A percentile compares a stretch with the other conserved stretches of the same genome.
These are phyloP conservation scores for Psidium friedrichsthalianum DNA, from an alignment of 345 rosid species.

Conservation along the genomic window DNA sequence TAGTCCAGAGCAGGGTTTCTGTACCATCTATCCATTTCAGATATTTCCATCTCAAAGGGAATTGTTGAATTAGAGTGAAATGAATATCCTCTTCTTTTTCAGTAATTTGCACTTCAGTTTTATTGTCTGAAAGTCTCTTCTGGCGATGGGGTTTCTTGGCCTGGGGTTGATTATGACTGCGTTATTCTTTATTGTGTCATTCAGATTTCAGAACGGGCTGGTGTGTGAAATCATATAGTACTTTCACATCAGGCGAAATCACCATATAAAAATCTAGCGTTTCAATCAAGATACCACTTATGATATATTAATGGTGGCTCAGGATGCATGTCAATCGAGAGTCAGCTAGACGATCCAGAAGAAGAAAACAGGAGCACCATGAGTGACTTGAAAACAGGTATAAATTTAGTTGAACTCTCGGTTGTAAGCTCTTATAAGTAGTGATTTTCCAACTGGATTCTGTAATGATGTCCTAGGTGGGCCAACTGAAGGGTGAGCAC, in stretches of 20 bases:
- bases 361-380: constrained; percentile 83
- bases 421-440: not conserved
- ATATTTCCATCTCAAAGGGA: not conserved
- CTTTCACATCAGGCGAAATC: not conserved
- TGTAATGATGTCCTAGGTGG: constrained; percentile 38
- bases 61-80: not conserved
- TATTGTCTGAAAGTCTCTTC: not conserved
- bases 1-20: not conserved
- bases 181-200: not conserved
- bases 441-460: not conserved
- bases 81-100: not conserved
- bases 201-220: not conserved
- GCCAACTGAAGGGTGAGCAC: constrained; percentile 70
- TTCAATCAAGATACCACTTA: not conserved
- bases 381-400: constrained; percentile 84
- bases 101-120: not conserved
- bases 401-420: not conserved
- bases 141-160: not conserved
- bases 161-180: not conserved
- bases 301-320: constrained; percentile 10
- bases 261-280: not conserved
- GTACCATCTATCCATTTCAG: not conserved
- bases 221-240: not conserved
- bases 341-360: constrained; percentile 96
- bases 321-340: constrained; percentile 98